Conservation (phyloP, 371 early-diverging fungal genomes). For the Rhizopus delemar region DNA sequence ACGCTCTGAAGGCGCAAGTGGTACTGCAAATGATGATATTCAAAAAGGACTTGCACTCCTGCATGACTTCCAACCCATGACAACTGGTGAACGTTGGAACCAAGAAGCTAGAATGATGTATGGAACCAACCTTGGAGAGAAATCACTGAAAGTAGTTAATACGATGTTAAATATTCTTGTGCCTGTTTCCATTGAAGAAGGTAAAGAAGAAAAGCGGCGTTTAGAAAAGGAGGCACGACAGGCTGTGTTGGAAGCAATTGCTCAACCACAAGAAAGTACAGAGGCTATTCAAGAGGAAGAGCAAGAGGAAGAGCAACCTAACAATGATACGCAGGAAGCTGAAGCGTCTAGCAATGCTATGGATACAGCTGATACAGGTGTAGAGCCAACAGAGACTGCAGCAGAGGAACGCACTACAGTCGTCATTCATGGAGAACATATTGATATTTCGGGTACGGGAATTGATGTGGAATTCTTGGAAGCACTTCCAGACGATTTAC, state of each 20-base stretch:
- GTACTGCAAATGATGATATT: conserved; percentile 16
- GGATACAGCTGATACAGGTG: conserved; percentile 19
- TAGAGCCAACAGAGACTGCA: conserved; percentile 19
- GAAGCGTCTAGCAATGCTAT: conserved; percentile 34
- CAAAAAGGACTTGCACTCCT: conserved; percentile 56
- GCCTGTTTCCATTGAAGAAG: conserved; percentile 76
- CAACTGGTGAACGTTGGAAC: conserved; percentile 83
- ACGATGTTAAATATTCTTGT: conserved; percentile 70
- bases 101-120: conserved; percentile 87
- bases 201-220: conserved; percentile 57
- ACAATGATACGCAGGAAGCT: conserved; percentile 30
- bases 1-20: not conserved
- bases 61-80: conserved; percentile 73
- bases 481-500: conserved; percentile 94
- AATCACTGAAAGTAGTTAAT: conserved; percentile 61
- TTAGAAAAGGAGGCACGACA: conserved; percentile 26
- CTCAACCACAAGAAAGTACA: conserved; percentile 13
- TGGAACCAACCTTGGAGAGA: conserved; percentile 61
- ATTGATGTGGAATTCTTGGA: conserved; percentile 94
- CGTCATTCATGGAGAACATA: conserved; percentile 55
- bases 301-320: conserved; percentile 19
- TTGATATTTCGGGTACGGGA: conserved; percentile 93
- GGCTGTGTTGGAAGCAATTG: conserved; percentile 11
- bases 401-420: conserved; percentile 36
- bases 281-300: not conserved